Conservation (phyloP, 148 eudicot genomes). For the Polygonum aviculare region DNA sequence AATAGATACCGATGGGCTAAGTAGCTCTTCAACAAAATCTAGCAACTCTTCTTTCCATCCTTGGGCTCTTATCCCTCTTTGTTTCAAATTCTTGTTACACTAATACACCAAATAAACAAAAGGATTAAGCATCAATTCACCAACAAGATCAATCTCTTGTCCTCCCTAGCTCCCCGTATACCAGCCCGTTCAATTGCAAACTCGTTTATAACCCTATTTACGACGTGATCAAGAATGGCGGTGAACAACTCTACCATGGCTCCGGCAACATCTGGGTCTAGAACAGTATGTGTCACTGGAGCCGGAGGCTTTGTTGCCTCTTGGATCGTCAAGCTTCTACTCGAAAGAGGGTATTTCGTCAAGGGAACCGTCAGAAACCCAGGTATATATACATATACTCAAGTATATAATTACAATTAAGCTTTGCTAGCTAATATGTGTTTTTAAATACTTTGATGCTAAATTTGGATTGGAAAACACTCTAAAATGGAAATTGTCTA, state of each 20-base stretch:
- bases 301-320: slow-evolving; percentile 95
- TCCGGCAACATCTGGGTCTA: slow-evolving; percentile 29
- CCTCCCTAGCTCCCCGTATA: background rate
- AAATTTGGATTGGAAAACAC: background rate
- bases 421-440: background rate
- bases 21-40: background rate
- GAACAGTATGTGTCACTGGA: slow-evolving; percentile 77
- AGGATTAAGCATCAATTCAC: background rate
- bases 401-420: background rate
- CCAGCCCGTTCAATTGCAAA: background rate
- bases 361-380: slow-evolving; percentile 88
- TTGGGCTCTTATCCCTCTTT: no score
- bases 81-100: no score
- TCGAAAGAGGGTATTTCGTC: slow-evolving; percentile 66
- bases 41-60: no score
- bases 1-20: background rate
- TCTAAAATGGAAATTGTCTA: no score
- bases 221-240: background rate
- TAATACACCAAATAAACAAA: no score
- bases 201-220: background rate
- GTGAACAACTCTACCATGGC: background rate
- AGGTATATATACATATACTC: slow-evolving; percentile 22
- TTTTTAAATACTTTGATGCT: background rate
- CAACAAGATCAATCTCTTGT: background rate
- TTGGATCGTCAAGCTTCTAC: slow-evolving; percentile 78